Base-by-base conservation (phyloP, 257 asterid genomes). In the Nicotiana otophora region DNA sequence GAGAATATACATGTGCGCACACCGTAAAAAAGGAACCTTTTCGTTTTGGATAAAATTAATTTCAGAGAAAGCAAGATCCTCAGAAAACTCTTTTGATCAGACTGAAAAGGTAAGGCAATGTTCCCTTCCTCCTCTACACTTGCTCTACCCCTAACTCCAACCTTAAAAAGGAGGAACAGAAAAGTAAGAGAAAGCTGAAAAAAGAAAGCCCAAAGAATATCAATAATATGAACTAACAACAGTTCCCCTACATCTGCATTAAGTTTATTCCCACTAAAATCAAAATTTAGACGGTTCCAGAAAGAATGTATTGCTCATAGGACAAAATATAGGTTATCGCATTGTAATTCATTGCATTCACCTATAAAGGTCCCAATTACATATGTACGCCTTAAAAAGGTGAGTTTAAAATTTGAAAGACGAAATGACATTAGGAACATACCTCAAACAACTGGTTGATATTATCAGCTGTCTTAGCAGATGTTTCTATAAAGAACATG, bases 401-500 rank as follows among this genome's bases (percentile, higher is more conserved):
- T 64, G 30, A 23, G 10, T 74, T 7, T 26, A 58, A 7, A 62
- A 28, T 39, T 66, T 39, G 55, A 54, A 20, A n/a, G 62, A 42
- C 34, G 55, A 58, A 79, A 34, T 46, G 74, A 7, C 61, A 26
- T 4, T 0, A 80, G 76, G 83, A 82, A 81, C 76, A 79, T 83
- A 96, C 99, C 99, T 96, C 99, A 81, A 96, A 96, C 80, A 96
- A 90, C 91, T 96, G 98, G 91, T 96, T 96, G 89, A 96, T 96
- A 87, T 96, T 96, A 87, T 96, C 99, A 28, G 99, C 98, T n/a
- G 99, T 96, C 92, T 96, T 96, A 30, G 99, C 99, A 89, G 99
- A 94, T 46, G 98, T 96, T 91, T 96, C 99, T 17, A 94, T 96
- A 76, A 94, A 94, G 86, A 94, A 96, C 99, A 96, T 96, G 61